Conservation (phyloP, 345 rosid genomes). For the Eucalyptus camaldulensis region DNA sequence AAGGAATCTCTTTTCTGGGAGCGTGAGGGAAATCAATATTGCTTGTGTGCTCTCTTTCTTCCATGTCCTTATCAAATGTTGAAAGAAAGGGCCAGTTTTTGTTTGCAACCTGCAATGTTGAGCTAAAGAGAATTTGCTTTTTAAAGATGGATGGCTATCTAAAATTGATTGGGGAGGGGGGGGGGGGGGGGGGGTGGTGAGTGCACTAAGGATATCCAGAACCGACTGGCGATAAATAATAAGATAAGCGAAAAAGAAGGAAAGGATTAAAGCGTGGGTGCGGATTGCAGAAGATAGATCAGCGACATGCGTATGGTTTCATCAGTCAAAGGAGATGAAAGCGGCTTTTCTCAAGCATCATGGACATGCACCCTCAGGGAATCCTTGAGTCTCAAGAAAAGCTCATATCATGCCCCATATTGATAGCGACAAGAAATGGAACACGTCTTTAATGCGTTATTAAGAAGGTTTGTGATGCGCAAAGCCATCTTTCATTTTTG, state of each 20-base stretch:
- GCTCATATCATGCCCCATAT: neutral
- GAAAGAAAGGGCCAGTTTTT: neutral
- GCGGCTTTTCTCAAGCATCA: constrained; percentile 2
- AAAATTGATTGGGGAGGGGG: neutral
- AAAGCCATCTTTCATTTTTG: neutral
- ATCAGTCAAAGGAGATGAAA: constrained; percentile 1
- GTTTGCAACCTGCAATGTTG: neutral
- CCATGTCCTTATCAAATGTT: constrained; percentile 4
- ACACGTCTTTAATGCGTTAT: neutral
- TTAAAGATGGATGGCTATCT: neutral
- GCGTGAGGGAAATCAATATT: neutral
- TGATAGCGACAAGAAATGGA: neutral
- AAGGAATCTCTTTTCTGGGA: constrained; percentile 39
- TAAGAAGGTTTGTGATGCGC: neutral
- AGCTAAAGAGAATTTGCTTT: constrained; percentile 23
- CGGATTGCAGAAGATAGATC: neutral
- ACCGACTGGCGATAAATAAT: constrained; percentile 7
- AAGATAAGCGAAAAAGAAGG: neutral
- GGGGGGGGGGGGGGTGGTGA: neutral
- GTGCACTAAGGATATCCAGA: constrained; percentile 8
- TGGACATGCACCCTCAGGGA: constrained; percentile 37
- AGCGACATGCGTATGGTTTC: neutral
- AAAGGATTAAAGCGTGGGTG: neutral
- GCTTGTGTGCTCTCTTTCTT: neutral
- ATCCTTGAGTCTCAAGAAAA: constrained; percentile 38